Evolutionary conservation across 2,329 filamentous ascomycete species (phyloP).

Genomic region (Rhynchosporium secalis): DNA sequence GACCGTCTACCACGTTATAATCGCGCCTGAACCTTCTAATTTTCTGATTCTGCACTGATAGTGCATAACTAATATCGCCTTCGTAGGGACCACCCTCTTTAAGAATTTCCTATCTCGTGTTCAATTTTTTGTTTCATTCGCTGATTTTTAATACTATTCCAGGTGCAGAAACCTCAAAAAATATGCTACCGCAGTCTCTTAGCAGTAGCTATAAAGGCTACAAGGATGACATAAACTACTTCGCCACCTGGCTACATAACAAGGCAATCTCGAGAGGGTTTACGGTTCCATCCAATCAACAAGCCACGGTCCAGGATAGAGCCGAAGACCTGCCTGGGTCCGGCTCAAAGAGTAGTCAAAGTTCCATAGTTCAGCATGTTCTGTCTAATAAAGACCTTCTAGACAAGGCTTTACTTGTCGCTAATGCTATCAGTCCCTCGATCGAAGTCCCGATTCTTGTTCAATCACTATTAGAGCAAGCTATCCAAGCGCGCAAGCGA

Average conservation of each 20-base stretch:
- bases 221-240: constrained; percentile 9
- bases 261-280: neutral
- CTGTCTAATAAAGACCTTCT: neutral
- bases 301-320: neutral
- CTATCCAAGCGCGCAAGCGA: neutral
- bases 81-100: too few relatives aligned
- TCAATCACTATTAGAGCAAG: neutral
- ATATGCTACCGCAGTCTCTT: constrained; percentile 8
- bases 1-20: too few relatives aligned
- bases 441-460: neutral
- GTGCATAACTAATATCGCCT: too few relatives aligned
- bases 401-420: neutral
- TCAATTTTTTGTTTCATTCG: neutral
- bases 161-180: neutral
- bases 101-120: too few relatives aligned
- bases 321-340: neutral
- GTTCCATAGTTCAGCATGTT: neutral
- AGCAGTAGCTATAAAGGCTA: constrained; percentile 10
- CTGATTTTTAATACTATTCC: neutral
- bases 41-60: too few relatives aligned
- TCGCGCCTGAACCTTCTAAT: too few relatives aligned
- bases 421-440: neutral
- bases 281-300: neutral
- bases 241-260: neutral
- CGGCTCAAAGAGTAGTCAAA: too few relatives aligned